Percentiles rank a stretch among this genome's conserved stretches.
These are phyloP conservation scores for Phyllosticta citribraziliensis DNA, from an alignment of 2,329 filamentous ascomycete species.

Conservation along the genomic window DNA sequence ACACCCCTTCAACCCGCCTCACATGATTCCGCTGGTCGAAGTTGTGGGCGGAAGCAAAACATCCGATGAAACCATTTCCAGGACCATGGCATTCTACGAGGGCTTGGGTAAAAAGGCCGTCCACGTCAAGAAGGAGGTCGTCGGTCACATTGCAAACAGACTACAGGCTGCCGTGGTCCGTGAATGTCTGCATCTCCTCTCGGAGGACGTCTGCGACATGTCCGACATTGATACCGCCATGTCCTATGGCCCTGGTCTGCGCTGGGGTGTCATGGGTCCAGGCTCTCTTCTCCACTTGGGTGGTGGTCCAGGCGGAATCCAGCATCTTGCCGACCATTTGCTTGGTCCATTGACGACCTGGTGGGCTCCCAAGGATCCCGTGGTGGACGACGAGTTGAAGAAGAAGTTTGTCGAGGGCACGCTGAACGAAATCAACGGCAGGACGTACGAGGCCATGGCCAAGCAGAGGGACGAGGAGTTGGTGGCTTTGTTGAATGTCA, in stretches of 20 bases:
- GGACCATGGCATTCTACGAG: conserved; percentile 31
- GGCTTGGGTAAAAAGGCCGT: conserved; percentile 33
- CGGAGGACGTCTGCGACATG: conserved; percentile 13
- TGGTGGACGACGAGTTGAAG: conserved; percentile 14
- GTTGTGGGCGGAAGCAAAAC: conserved; percentile 32
- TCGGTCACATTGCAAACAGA: conserved; percentile 37
- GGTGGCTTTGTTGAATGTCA: conserved; percentile 12
- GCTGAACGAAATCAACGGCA: conserved; percentile 10
- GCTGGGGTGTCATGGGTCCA: conserved; percentile 17
- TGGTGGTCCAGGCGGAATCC: conserved; percentile 14
- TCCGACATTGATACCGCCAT: conserved; percentile 15
- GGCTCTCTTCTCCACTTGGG: conserved; percentile 14
- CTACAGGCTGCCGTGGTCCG: conserved; percentile 26
- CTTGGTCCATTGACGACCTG: conserved; percentile 15
- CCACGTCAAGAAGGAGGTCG: conserved; percentile 31
- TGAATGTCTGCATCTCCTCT: conserved; percentile 14
- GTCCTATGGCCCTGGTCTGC: conserved; percentile 13
- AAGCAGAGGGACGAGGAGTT: conserved; percentile 15
- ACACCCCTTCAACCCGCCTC: conserved; percentile 42
- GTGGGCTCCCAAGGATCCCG: conserved; percentile 13
- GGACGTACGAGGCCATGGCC: conserved; percentile 12
- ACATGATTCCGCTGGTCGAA: conserved; percentile 40
- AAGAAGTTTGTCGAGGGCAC: conserved; percentile 15
- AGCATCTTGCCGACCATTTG: conserved; percentile 15
- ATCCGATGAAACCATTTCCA: conserved; percentile 13